Base-by-base conservation (phyloP, 768 basidiomycete genomes). In the Antrodiella citrinella region DNA sequence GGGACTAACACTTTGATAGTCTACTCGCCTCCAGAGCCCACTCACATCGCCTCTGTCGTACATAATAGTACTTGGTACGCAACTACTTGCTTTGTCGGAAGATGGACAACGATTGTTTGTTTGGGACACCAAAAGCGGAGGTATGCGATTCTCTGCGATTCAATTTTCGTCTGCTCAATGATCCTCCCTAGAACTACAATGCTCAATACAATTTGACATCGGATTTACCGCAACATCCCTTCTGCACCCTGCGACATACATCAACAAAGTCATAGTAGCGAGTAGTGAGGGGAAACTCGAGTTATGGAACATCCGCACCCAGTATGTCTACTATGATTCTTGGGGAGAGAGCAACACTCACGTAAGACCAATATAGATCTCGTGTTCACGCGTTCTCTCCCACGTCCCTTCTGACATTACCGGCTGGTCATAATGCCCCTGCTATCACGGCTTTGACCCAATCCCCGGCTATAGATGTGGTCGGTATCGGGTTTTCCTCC, bases 401-500 rank as follows among this genome's bases (percentile, higher is more conserved):
- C 10, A 64, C 78, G 21, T 67, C 71, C 42, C 63, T 93, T n/a
- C 63, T 78, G 19, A 57, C 62, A 57, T 45, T 43, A 60, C 62
- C 48, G 52, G 56, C 55, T 43, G 66, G 62, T 40, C 57, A 39
- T 48, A 57, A 40, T 59, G 30, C 67, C 48, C 51, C 62, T 47
- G 74, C 87, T 7, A 80, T 98, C 56, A 93, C 91, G 1, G 71
- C 84, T 2, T 61, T 97, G 35, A 80, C 81, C 1, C 96, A 96
- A 63, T 94, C 92, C 7, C 94, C 95, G 21, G 96, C 94, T 12
- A 86, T 98, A 47, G 96, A 99, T 59, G 91, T 98, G 9, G 76
- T 98, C 35, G 96, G 91, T n/a, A 72, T 99, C 45, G 95, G 92
- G 1, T 91, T 89, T 63, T 72, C 83, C 1, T 89, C 87, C 1